Evolutionary conservation across 495 filamentous ascomycete genomes (phyloP).

Genomic region (Penicillium canariense): DNA sequence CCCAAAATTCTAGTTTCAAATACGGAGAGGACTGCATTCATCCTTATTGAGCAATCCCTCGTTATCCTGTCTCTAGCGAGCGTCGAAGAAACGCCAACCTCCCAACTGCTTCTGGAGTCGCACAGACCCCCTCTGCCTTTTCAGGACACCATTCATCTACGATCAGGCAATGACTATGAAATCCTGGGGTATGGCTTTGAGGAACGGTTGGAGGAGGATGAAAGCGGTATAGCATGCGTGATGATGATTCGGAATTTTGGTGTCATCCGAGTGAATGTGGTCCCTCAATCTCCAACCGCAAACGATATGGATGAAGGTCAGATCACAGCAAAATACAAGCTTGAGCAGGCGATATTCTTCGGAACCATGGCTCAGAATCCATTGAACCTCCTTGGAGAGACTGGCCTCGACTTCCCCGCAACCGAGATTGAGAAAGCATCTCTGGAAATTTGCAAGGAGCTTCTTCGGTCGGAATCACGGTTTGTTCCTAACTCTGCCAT

Average conservation of each 20-base stretch:
- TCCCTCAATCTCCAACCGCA: slow-evolving; percentile 28
- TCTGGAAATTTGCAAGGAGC: slow-evolving; percentile 72
- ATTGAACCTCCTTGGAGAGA: slow-evolving; percentile 67
- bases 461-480: slow-evolving; percentile 69
- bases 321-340: slow-evolving; percentile 78
- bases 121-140: slow-evolving; percentile 57
- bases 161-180: slow-evolving; percentile 55
- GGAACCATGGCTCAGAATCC: slow-evolving; percentile 76
- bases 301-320: slow-evolving; percentile 33
- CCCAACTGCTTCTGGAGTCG: slow-evolving; percentile 65
- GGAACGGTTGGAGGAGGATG: slow-evolving; percentile 24
- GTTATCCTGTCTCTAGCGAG: slow-evolving; percentile 67
- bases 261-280: slow-evolving; percentile 63
- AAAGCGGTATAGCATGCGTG: slow-evolving; percentile 60
- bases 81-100: slow-evolving; percentile 60
- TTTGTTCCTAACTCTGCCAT: slow-evolving; percentile 68
- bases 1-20: slow-evolving; percentile 75
- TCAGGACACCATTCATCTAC: slow-evolving; percentile 82
- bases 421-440: slow-evolving; percentile 77
- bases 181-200: slow-evolving; percentile 49
- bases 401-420: slow-evolving; percentile 59
- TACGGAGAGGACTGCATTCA: slow-evolving; percentile 74
- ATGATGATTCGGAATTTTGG: slow-evolving; percentile 78
- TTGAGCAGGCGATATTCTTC: slow-evolving; percentile 94
- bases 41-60: slow-evolving; percentile 73